phyloP scores from a whole-genome alignment of 1,284 basidiomycete species.

The Clitocybe nebularis region DNA sequence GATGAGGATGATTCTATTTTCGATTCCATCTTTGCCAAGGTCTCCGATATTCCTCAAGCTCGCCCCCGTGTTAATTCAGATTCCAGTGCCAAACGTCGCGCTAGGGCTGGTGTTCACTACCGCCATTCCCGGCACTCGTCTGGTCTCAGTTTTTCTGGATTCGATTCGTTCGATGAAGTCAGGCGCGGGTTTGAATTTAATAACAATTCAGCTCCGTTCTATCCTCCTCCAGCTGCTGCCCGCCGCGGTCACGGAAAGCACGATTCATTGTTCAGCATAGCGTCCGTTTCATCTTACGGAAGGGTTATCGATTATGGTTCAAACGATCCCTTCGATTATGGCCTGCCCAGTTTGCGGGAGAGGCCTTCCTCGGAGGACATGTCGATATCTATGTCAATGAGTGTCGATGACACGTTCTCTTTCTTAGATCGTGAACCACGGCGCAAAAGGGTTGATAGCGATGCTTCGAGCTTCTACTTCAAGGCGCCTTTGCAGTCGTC shows the following conservation, averaged over 20 bases:
- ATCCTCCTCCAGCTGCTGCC: conserved; percentile 44
- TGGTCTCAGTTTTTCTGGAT: conserved; percentile 59
- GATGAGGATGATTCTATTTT: conserved; percentile 55
- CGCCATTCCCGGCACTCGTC: conserved; percentile 49
- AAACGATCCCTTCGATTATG: conserved; percentile 75
- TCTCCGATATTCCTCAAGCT: conserved; percentile 30
- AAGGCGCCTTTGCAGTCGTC: conserved; percentile 32
- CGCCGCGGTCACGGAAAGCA: conserved; percentile 39
- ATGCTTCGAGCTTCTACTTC: conserved; percentile 75
- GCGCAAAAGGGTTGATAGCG: conserved; percentile 64
- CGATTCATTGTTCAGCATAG: conserved; percentile 72
- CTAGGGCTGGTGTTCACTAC: conserved; percentile 23
- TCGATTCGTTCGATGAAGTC: conserved; percentile 72
- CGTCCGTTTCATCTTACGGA: conserved; percentile 80
- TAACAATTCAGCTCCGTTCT: conserved; percentile 58
- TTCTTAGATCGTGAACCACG: conserved; percentile 47
- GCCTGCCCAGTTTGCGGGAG: conserved; percentile 43
- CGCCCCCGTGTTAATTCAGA: conserved; percentile 42
- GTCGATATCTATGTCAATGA: conserved; percentile 47
- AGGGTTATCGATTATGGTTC: conserved; percentile 59
- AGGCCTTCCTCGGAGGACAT: conserved; percentile 56
- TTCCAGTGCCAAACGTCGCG: conserved; percentile 33
- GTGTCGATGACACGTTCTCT: conserved; percentile 70
- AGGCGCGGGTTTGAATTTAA: conserved; percentile 70
- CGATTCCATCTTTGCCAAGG: conserved; percentile 55